Base-by-base conservation (phyloP, 768 basidiomycete genomes). In the Tricholoma hemisulphureum region DNA sequence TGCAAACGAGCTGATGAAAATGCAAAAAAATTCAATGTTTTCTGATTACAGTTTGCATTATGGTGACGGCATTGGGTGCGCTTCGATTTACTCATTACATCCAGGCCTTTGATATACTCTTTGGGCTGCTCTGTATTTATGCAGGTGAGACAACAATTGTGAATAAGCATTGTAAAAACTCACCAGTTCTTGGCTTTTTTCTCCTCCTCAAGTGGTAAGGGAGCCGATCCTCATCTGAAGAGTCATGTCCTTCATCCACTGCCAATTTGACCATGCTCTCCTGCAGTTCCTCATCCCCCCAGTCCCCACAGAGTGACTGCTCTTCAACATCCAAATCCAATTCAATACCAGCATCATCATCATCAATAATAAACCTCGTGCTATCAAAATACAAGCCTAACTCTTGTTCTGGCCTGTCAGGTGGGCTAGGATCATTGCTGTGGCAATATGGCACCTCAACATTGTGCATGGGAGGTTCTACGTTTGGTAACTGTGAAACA, bases 1-100 rank as follows among this genome's bases (percentile, higher is more conserved):
- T n/a, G n/a, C n/a, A n/a, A n/a, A n/a, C n/a, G 26, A 31, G 6
- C 10, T 5, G 10, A 31, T 31, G 29, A 31, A 10, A 31, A 35
- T 14, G 3, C 34, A 14, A 35, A 35, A 3, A 3, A 7, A 51
- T 48, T 31, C 3, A 56, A 23, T 2, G 9, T 50, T 6, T 21
- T 29, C 23, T 56, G 55, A 6, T 24, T 24, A 8, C 28, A 29
- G 26, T 35, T 39, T 16, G 20, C 23, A 9, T 46, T 31, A 14
- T 16, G 21, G 24, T 58, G 37, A 16, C 51, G 50, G 18, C 23
- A 20, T 6, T 51, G 23, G 8, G 57, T 58, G 21, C 39, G 32
- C 6, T 29, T 18, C 26, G 51, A 52, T 53, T 58, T 58, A 11
- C 41, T 53, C 35, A 41, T 52, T 39, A 58, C 57, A 37, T 58